Conservation (phyloP, 1,284 basidiomycete species). For the Cryptococcus neoformans region DNA sequence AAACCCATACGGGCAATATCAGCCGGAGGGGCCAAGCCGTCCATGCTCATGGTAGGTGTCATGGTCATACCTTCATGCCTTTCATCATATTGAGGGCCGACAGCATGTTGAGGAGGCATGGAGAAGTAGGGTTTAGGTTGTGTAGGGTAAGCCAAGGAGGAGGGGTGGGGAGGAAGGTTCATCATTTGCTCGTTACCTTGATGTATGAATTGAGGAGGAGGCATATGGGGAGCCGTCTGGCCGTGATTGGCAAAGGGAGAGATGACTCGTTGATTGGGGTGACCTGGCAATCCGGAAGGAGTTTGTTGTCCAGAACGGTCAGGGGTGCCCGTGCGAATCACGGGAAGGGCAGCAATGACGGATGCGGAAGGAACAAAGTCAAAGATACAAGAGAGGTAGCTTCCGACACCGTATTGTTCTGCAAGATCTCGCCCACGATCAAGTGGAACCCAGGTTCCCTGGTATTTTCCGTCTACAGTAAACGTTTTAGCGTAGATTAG, state of each 20-base stretch:
- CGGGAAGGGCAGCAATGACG: slow-evolving; percentile 38
- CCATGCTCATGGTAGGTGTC: slow-evolving; percentile 12
- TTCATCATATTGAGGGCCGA: slow-evolving; percentile 11
- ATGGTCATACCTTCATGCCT: slow-evolving; percentile 12
- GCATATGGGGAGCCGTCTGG: slow-evolving; percentile 5
- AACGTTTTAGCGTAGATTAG: not conserved
- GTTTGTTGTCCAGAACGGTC: slow-evolving; percentile 10
- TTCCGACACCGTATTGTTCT: slow-evolving; percentile 80
- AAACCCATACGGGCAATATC: slow-evolving; percentile 38
- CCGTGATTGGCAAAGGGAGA: slow-evolving; percentile 23
- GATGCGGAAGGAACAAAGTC: slow-evolving; percentile 71
- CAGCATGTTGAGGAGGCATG: slow-evolving; percentile 5
- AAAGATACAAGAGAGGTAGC: slow-evolving; percentile 80
- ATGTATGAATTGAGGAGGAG: slow-evolving; percentile 28
- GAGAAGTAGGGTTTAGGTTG: slow-evolving; percentile 23
- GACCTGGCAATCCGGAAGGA: not conserved
- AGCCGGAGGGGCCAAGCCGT: slow-evolving; percentile 29
- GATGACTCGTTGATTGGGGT: slow-evolving; percentile 11
- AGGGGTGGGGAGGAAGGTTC: slow-evolving; percentile 20
- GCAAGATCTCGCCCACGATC: slow-evolving; percentile 87
- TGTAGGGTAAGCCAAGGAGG: slow-evolving; percentile 19
- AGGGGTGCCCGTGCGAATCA: slow-evolving; percentile 31
- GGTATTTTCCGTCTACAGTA: slow-evolving; percentile 80
- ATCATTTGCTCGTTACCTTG: slow-evolving; percentile 20
- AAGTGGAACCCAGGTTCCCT: slow-evolving; percentile 98